Base-by-base conservation (phyloP, 2,329 filamentous ascomycete species). In the Fusarium gaditjirri region DNA sequence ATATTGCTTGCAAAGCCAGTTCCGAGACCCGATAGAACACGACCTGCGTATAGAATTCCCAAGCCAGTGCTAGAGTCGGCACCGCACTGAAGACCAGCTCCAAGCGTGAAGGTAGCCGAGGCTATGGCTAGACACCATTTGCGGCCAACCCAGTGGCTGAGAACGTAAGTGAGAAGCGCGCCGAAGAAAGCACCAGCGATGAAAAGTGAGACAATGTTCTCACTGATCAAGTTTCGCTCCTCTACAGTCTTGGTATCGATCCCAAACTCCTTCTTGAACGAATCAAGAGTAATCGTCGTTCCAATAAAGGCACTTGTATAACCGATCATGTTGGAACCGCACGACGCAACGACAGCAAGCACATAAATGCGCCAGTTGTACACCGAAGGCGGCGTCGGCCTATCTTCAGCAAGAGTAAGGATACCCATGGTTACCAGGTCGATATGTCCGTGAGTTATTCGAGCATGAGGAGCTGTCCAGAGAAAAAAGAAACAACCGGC, bases 151-250 rank as follows among this genome's bases (percentile, higher is more conserved):
- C 60, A 74, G 25, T 75, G 68, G 35, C 73, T 75, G 17, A 75
- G 65, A 7, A 75, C 8, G 72, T 91, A 92, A 27, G 86, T 88
- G 61, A 88, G 83, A 57, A 91, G 83, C 2, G 90, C 86, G 17
- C 91, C 91, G 68, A 93, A 92, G 80, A 93, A 92, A 27, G 90
- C 90, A 57, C 91, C 91, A 14, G 90, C 91, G 77, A 92, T 90
- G 79, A 91, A 92, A 49, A 88, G 85, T 14, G 88, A 91, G 42
- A 92, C 89, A 54, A 67, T 66, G 3, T 67, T 67, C 33, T 67
- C 64, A 4, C 64, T 67, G 10, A 67, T 67, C 29, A 67, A 75
- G 65, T 87, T 84, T 12, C 86, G 79, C 38, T 87, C 73, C 1
- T 77, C 70, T 0, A 75, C 69, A 5, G 77, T 79, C 79, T 87